Evolutionary conservation across 2,329 filamentous ascomycete species (phyloP).

Genomic region (Zelopaecilomyces penicillatus): DNA sequence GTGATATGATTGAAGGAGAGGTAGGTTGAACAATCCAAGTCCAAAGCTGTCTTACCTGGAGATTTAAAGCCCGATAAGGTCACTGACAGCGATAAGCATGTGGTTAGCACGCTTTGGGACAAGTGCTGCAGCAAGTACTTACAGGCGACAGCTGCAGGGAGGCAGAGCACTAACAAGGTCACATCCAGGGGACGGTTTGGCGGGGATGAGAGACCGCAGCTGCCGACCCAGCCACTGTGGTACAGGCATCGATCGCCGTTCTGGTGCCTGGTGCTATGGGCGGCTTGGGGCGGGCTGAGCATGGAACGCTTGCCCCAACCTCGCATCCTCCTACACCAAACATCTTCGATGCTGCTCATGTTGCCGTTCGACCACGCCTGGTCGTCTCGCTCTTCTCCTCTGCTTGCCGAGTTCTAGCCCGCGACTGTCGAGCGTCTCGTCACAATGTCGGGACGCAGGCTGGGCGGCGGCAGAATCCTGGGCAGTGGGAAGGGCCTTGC

Average conservation of each 20-base stretch:
- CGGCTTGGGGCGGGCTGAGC: no score
- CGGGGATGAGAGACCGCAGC: no score
- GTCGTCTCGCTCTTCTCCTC: conserved; percentile 19
- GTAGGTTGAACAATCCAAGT: background rate
- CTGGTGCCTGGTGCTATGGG: no score
- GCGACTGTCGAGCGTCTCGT: background rate
- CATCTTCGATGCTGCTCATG: conserved; percentile 20
- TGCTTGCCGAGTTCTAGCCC: background rate
- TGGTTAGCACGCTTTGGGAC: background rate
- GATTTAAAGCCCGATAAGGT: conserved; percentile 2
- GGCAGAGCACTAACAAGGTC: no score
- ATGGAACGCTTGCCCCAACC: no score
- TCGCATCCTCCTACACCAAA: background rate
- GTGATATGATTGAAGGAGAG: conserved; percentile 9
- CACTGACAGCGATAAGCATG: background rate
- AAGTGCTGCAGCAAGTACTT: no score
- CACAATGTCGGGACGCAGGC: conserved; percentile 72
- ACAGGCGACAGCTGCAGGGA: no score
- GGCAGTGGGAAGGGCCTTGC: conserved; percentile 80
- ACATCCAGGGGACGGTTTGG: no score
- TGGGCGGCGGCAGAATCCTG: conserved; percentile 86
- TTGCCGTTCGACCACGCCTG: conserved; percentile 25
- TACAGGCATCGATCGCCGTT: no score
- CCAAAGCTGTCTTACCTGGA: background rate
- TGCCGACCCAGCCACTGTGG: no score